Evolutionary conservation across 2,329 filamentous ascomycete genomes (phyloP), one percentile per base, ranked within the genome.

Genomic region (Ophiostoma pallidulum): DNA sequence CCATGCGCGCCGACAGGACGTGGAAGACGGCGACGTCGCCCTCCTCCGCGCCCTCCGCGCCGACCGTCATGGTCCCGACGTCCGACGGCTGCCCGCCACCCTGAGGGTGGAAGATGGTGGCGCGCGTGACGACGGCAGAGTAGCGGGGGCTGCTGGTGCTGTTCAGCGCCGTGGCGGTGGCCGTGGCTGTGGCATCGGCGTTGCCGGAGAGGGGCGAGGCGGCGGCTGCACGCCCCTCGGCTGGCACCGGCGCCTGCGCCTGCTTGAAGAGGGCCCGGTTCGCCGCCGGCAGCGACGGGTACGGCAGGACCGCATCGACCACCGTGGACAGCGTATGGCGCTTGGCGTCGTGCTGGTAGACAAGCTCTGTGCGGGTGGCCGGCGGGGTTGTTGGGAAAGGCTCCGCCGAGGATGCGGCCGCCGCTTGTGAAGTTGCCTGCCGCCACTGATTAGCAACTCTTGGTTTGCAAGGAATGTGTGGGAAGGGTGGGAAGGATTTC

Each of bases 41-140:
- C 4, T 10, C 18, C 3, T 56, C 24, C 1, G 57, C 40, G 28
- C 56, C 51, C 13, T 7, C n/a, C 2, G 54, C 24, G 1, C 57
- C 44, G 8, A 56, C 53, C 0, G 62, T 64, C 52, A 87, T 82
- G 35, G 59, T 64, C 18, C 84, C 84, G 10, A 72, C 68, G 52
- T 88, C 84, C 0, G 76, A 81, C 1, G 84, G 84, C 57, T 88
- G 84, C 8, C 84, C 84, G 51, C 84, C 84, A 18, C 84, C 84
- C 61, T 88, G 84, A 0, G 81, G 78, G 52, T 88, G 80, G 63
- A 88, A 88, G 51, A 87, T 80, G n/a, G 84, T 87, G 40, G 74
- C 64, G 2, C 75, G 67, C 0, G 79, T 83, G 6, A 78, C 69
- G 18, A 86, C 61, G n/a, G 79, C 72, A 56, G 73, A 70, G 54